phyloP scores from a whole-genome alignment of 306 rosid species.

The Astragalus membranaceus region DNA sequence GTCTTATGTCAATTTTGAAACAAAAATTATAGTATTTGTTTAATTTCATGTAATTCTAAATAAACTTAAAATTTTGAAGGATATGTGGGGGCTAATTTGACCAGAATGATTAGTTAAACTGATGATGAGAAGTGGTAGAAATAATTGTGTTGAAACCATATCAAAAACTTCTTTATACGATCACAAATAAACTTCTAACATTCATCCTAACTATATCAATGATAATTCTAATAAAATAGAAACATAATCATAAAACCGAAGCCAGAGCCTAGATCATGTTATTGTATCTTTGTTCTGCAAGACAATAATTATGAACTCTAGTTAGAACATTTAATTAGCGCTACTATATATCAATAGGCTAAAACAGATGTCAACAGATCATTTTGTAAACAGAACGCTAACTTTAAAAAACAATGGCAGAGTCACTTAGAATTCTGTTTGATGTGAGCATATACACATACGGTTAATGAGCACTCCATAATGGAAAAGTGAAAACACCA shows the following conservation, averaged over 20 bases:
- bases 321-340: conserved; percentile 31
- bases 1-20: no score
- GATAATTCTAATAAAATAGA: conserved; percentile 38
- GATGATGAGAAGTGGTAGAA: conserved; percentile 8
- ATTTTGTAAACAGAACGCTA: conserved; percentile 18
- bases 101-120: conserved; percentile 27
- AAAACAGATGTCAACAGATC: conserved; percentile 1
- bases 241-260: conserved; percentile 56
- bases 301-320: conserved; percentile 44
- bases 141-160: conserved; percentile 37
- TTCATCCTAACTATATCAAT: conserved; percentile 29
- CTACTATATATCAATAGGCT: conserved; percentile 5
- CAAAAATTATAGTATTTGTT: background rate
- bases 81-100: conserved; percentile 20
- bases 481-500: conserved; percentile 36
- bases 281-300: conserved; percentile 20
- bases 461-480: conserved; percentile 32
- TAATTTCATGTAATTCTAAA: background rate
- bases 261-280: conserved; percentile 25
- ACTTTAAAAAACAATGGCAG: background rate
- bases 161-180: conserved; percentile 28
- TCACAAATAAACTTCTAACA: conserved; percentile 19
- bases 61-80: background rate
- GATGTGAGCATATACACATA: no score
- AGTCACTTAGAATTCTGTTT: background rate